phyloP scores from a whole-genome alignment of 192 early-diverging fungal species.

The Phlyctochytrium planicorne region DNA sequence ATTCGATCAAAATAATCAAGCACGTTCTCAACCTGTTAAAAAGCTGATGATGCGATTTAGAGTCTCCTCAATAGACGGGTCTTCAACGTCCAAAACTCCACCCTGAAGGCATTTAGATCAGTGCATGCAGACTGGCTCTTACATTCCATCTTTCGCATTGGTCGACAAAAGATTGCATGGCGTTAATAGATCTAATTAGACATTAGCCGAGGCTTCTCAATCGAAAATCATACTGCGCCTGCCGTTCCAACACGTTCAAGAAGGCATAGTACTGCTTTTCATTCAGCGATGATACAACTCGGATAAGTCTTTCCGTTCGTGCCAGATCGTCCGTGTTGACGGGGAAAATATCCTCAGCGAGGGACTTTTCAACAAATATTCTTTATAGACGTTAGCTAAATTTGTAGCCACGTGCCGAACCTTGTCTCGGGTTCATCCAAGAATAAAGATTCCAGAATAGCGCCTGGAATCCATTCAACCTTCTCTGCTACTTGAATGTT shows the following conservation, averaged over 20 bases:
- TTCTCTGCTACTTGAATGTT: constrained; percentile 57
- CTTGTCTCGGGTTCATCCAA: constrained; percentile 77
- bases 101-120: constrained; percentile 23
- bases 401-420: constrained; percentile 38
- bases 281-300: constrained; percentile 63
- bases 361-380: constrained; percentile 56
- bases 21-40: constrained; percentile 43
- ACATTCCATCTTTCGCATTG: constrained; percentile 65
- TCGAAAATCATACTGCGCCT: constrained; percentile 41
- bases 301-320: constrained; percentile 68
- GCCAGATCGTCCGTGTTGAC: constrained; percentile 49
- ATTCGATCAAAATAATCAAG: neutral
- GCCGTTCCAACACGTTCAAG: constrained; percentile 69
- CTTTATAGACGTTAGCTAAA: constrained; percentile 2
- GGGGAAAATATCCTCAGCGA: constrained; percentile 66
- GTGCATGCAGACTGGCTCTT: constrained; percentile 15
- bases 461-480: constrained; percentile 82
- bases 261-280: constrained; percentile 73
- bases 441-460: constrained; percentile 81
- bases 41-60: constrained; percentile 54
- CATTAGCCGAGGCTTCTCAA: neutral
- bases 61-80: constrained; percentile 44
- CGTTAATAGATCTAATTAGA: constrained; percentile 49
- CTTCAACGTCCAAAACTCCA: constrained; percentile 39
- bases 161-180: constrained; percentile 59